Conservation (phyloP, 2,329 filamentous ascomycete genomes). For the Pseudogymnoascus verrucosus region DNA sequence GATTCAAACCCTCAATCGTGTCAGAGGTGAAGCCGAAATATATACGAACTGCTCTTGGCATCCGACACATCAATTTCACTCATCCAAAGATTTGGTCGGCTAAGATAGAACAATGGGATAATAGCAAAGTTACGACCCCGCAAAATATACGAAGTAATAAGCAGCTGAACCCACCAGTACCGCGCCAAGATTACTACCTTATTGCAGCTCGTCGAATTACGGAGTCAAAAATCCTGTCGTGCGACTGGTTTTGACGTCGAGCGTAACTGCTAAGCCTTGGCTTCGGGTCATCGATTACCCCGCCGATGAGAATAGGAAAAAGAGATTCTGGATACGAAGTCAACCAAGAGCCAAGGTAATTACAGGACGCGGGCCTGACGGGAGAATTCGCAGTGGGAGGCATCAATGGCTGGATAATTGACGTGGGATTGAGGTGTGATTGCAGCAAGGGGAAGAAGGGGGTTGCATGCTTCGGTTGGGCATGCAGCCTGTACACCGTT, state of each 20-base stretch:
- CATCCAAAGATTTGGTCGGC: not conserved
- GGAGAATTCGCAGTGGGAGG: not conserved
- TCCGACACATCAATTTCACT: not conserved
- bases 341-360: conserved; percentile 5
- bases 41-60: conserved; percentile 4
- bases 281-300: conserved; percentile 6
- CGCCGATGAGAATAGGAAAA: not conserved
- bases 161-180: not conserved
- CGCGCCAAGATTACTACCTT: not conserved
- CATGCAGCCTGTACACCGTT: not conserved
- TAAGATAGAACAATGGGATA: not conserved
- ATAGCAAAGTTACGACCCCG: not conserved
- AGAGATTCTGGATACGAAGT: not conserved
- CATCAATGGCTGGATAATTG: conserved; percentile 5
- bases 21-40: not conserved
- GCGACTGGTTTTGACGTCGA: not conserved
- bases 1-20: not conserved
- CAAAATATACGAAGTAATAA: conserved; percentile 4
- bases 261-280: not conserved
- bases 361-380: not conserved
- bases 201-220: not conserved
- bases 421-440: not conserved
- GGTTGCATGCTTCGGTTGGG: not conserved
- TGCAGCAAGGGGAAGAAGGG: not conserved
- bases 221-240: not conserved